Percentiles rank a stretch among this genome's conserved stretches.
These are phyloP conservation scores for Clonostachys sp. DNA, from an alignment of 2,329 filamentous ascomycete genomes.

Conservation along the genomic window DNA sequence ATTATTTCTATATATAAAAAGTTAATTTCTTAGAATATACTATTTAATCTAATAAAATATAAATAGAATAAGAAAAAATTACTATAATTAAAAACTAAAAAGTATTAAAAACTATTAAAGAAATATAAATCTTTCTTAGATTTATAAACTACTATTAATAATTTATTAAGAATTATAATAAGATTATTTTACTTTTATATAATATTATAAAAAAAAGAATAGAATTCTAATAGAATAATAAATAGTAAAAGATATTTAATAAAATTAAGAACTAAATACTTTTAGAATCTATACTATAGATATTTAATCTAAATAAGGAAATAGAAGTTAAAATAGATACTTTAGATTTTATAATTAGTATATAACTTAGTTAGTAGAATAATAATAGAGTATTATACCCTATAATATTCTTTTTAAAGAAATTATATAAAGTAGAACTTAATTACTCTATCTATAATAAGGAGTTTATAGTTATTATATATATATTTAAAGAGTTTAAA, in stretches of 20 bases:
- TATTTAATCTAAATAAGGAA: background rate
- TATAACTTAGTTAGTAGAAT: background rate
- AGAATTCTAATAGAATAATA: background rate
- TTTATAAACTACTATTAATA: background rate
- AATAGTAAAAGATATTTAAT: background rate
- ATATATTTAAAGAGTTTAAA: background rate
- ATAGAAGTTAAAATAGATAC: background rate
- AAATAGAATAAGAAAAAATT: background rate
- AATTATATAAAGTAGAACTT: background rate
- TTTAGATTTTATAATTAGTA: background rate
- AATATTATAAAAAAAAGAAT: background rate
- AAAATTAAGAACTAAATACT: background rate
- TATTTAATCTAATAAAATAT: background rate
- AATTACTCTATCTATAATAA: background rate
- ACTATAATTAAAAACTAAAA: background rate
- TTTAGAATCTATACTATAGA: background rate
- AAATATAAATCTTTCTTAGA: background rate
- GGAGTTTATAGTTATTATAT: background rate
- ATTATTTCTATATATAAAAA: background rate
- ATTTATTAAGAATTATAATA: background rate
- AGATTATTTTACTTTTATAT: background rate
- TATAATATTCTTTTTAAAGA: background rate
- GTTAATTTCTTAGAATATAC: background rate
- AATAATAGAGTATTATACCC: background rate
- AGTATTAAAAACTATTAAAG: background rate